Evolutionary conservation across 352 stramenopile species (phyloP).

Genomic region (Pythium aquatile): DNA sequence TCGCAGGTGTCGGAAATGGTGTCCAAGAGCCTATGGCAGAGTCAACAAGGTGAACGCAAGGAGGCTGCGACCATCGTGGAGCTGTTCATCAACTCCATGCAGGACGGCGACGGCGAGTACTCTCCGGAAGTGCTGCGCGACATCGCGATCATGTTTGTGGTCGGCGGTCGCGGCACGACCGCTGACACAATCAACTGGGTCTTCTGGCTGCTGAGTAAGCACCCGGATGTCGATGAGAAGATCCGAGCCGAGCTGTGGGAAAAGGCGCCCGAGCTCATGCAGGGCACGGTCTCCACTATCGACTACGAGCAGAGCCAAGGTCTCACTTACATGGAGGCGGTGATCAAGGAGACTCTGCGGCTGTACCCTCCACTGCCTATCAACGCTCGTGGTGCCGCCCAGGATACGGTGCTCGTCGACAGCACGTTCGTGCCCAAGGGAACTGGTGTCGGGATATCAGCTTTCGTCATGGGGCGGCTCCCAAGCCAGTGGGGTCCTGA

Average conservation of each 20-base stretch:
- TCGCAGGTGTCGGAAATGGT: conserved; percentile 19
- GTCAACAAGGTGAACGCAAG: background rate
- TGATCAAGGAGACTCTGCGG: conserved; percentile 39
- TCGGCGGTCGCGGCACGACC: conserved; percentile 53
- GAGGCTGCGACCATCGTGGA: conserved; percentile 22
- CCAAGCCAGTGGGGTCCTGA: conserved; percentile 35
- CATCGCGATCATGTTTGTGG: conserved; percentile 45
- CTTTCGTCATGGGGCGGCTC: conserved; percentile 33
- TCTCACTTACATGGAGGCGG: conserved; percentile 28
- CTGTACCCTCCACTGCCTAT: conserved; percentile 35
- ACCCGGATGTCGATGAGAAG: conserved; percentile 39
- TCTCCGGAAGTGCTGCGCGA: conserved; percentile 33
- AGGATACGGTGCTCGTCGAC: conserved; percentile 36
- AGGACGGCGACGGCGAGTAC: conserved; percentile 19
- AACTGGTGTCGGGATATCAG: conserved; percentile 21
- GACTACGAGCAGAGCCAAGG: conserved; percentile 14
- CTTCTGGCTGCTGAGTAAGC: conserved; percentile 33
- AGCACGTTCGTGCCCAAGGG: conserved; percentile 36
- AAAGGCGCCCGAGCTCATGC: conserved; percentile 23
- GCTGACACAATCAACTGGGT: conserved; percentile 45
- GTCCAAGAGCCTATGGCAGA: conserved; percentile 10
- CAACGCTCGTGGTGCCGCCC: conserved; percentile 23
- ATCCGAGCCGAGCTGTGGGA: conserved; percentile 29
- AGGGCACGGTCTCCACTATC: conserved; percentile 1
- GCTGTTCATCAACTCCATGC: conserved; percentile 25